Conservation (phyloP, 192 early-diverging fungal species). For the Bifiguratus adelaidae region DNA sequence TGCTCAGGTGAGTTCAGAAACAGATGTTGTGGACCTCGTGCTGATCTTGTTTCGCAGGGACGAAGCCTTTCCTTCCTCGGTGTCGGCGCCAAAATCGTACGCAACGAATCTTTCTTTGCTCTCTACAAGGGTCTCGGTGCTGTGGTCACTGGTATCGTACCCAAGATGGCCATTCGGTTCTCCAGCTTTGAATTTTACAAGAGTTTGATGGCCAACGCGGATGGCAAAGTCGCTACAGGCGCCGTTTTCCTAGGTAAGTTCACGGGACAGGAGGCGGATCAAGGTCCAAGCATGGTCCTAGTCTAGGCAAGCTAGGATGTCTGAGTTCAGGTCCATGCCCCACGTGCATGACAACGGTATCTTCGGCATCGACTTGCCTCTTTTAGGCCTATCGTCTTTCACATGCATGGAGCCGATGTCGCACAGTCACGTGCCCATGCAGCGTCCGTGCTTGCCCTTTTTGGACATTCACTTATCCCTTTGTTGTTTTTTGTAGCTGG, state of each 20-base stretch:
- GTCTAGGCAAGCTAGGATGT: conserved; percentile 1
- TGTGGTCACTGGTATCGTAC: conserved; percentile 92
- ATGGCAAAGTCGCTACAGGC: conserved; percentile 51
- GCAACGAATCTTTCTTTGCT: conserved; percentile 77
- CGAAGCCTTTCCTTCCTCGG: conserved; percentile 56
- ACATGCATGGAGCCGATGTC: no score
- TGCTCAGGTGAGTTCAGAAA: conserved; percentile 37
- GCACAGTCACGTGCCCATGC: no score
- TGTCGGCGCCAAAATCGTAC: conserved; percentile 76
- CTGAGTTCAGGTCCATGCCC: background rate
- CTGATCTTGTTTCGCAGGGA: conserved; percentile 17
- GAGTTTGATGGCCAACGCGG: conserved; percentile 53
- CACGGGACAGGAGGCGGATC: background rate
- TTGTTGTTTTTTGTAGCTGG: conserved; percentile 48
- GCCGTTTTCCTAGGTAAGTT: conserved; percentile 64
- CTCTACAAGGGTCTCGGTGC: conserved; percentile 98
- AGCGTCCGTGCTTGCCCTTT: no score
- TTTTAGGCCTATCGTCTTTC: no score
- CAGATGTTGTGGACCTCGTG: no score
- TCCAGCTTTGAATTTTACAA: conserved; percentile 94
- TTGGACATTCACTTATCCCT: no score
- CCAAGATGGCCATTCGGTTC: conserved; percentile 99
- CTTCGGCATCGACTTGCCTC: no score
- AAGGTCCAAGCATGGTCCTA: conserved; percentile 7
- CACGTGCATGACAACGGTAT: background rate